phyloP scores from a whole-genome alignment of 2,329 filamentous ascomycete species.

The Tricladium varicosporioides region DNA sequence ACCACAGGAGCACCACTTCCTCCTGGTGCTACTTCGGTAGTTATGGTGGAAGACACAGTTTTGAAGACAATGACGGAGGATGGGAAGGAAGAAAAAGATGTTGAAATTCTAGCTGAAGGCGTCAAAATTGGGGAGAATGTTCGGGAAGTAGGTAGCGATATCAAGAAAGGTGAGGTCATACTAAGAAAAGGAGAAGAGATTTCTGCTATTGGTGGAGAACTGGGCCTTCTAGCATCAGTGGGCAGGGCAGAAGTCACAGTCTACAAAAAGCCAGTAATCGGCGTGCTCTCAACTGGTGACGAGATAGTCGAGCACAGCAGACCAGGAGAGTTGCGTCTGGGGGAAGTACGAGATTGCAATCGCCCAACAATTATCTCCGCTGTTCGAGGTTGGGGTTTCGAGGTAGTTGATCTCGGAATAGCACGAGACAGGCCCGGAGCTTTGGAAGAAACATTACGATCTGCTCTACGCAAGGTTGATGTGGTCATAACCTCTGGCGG shows the following conservation, averaged over 20 bases:
- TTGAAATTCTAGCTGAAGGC: constrained; percentile 79
- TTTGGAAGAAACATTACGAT: constrained; percentile 74
- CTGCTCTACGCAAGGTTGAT: constrained; percentile 71
- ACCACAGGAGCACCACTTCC: constrained; percentile 93
- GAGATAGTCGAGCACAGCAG: constrained; percentile 79
- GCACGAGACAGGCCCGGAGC: constrained; percentile 69
- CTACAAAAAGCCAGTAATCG: constrained; percentile 75
- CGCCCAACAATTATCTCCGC: constrained; percentile 83
- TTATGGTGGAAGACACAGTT: constrained; percentile 94
- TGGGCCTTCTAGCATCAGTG: constrained; percentile 84
- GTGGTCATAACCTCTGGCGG: constrained; percentile 90
- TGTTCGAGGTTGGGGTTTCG: constrained; percentile 70
- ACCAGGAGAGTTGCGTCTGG: constrained; percentile 61
- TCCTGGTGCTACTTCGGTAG: constrained; percentile 81
- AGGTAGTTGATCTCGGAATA: constrained; percentile 83
- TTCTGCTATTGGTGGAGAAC: constrained; percentile 82
- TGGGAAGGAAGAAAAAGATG: constrained; percentile 77
- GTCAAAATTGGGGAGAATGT: constrained; percentile 83
- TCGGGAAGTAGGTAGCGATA: constrained; percentile 86
- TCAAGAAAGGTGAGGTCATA: constrained; percentile 66
- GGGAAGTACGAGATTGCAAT: constrained; percentile 93
- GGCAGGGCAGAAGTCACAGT: constrained; percentile 70
- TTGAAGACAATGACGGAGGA: constrained; percentile 75
- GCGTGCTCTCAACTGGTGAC: constrained; percentile 90
- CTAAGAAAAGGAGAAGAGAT: constrained; percentile 78